Conservation (phyloP, 1,284 basidiomycete genomes). For the Caloboletus firmus region DNA sequence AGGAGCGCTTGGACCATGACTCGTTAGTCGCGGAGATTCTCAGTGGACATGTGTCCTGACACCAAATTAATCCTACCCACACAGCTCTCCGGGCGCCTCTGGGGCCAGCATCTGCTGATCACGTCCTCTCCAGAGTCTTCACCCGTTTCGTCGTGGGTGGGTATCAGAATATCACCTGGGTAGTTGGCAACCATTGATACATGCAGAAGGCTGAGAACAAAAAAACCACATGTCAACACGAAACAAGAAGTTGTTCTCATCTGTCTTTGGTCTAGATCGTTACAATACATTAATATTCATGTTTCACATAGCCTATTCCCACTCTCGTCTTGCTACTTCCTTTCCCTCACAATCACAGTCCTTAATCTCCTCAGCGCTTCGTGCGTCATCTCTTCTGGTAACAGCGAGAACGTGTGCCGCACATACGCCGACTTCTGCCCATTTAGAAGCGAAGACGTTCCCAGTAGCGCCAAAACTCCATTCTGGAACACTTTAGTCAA, state of each 20-base stretch:
- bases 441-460: constrained; percentile 68
- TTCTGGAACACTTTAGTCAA: constrained; percentile 70
- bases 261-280: background rate
- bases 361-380: constrained; percentile 68
- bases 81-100: background rate
- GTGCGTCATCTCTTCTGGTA: constrained; percentile 67
- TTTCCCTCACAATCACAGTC: constrained; percentile 54
- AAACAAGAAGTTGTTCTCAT: background rate
- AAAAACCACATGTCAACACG: background rate
- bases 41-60: background rate
- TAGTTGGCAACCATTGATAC: background rate
- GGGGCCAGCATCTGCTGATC: background rate
- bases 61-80: background rate
- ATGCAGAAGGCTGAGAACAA: background rate
- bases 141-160: background rate
- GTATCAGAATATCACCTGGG: background rate
- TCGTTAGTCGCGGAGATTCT: background rate
- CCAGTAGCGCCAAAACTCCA: constrained; percentile 85
- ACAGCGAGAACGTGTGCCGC: constrained; percentile 71
- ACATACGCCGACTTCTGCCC: constrained; percentile 66
- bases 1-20: background rate
- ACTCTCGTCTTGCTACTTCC: constrained; percentile 13
- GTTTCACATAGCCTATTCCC: background rate
- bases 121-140: background rate
- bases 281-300: background rate